Evolutionary conservation across 805 yeast genomes (phyloP).

Genomic region (Saturnispora halmiae): DNA sequence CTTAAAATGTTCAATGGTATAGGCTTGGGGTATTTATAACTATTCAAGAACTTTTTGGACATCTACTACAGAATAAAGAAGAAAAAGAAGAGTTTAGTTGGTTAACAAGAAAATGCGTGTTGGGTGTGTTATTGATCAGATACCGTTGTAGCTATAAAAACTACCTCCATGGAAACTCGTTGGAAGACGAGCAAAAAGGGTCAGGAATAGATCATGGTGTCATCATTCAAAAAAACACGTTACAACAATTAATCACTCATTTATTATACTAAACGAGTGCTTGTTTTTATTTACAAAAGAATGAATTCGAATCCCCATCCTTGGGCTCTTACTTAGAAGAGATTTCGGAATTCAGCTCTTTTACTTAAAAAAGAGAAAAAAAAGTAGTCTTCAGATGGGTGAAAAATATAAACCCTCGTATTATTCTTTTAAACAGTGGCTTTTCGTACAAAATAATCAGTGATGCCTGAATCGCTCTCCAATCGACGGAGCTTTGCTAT

Average conservation of each 20-base stretch:
- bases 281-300: too few relatives aligned
- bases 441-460: conserved; percentile 51
- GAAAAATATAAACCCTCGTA: too few relatives aligned
- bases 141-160: conserved; percentile 31
- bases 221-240: conserved; percentile 16
- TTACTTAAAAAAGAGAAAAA: too few relatives aligned
- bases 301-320: background rate
- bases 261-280: too few relatives aligned
- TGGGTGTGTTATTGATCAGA: conserved; percentile 23
- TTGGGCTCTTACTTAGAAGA: too few relatives aligned
- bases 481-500: conserved; percentile 22
- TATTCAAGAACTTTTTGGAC: conserved; percentile 9
- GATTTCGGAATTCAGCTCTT: too few relatives aligned
- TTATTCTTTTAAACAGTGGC: conserved; percentile 26
- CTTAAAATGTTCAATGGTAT: conserved; percentile 8
- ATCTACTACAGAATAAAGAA: background rate
- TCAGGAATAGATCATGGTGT: conserved; percentile 16
- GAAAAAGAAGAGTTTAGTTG: background rate
- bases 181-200: conserved; percentile 19
- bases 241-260: too few relatives aligned
- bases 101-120: too few relatives aligned
- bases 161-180: conserved; percentile 19
- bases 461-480: conserved; percentile 30
- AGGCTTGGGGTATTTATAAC: conserved; percentile 11
- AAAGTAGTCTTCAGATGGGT: background rate